phyloP scores from a whole-genome alignment of 768 basidiomycete genomes.

The Guyanaporus albipodus region DNA sequence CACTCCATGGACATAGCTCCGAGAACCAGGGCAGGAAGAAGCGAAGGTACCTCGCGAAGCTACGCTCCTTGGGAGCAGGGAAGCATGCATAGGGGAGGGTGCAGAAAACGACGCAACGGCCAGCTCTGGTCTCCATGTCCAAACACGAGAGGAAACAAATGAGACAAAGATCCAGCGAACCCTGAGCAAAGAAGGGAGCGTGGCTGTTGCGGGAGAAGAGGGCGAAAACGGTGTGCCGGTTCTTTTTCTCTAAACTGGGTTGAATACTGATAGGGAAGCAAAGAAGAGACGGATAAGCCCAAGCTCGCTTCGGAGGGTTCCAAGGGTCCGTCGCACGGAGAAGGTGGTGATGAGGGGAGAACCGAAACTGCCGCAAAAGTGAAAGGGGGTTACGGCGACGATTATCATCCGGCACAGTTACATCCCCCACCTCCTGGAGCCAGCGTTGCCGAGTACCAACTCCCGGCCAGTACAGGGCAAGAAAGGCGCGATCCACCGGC shows the following conservation, averaged over 20 bases:
- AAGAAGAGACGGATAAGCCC: neutral
- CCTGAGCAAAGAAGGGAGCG: neutral
- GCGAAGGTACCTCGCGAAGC: neutral
- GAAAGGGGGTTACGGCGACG: constrained; percentile 9
- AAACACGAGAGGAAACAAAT: neutral
- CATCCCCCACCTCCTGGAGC: constrained; percentile 25
- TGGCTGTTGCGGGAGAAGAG: neutral
- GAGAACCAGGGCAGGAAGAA: neutral
- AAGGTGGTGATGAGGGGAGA: neutral
- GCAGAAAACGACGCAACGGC: neutral
- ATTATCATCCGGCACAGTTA: constrained; percentile 28
- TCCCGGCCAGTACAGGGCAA: neutral
- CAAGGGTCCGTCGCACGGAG: constrained; percentile 1
- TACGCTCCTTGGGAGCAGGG: neutral
- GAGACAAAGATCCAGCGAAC: neutral
- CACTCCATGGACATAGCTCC: constrained; percentile 1
- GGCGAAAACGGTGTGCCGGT: constrained; percentile 11
- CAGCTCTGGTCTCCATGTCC: neutral
- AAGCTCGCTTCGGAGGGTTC: neutral
- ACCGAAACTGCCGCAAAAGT: neutral
- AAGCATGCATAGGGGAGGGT: neutral
- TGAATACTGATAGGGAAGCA: neutral
- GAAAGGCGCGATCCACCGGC: neutral
- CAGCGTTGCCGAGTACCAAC: constrained; percentile 13
- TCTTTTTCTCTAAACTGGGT: neutral